Evolutionary conservation across 2,329 filamentous ascomycete species (phyloP).

Genomic region (Fusarium staphyleae): DNA sequence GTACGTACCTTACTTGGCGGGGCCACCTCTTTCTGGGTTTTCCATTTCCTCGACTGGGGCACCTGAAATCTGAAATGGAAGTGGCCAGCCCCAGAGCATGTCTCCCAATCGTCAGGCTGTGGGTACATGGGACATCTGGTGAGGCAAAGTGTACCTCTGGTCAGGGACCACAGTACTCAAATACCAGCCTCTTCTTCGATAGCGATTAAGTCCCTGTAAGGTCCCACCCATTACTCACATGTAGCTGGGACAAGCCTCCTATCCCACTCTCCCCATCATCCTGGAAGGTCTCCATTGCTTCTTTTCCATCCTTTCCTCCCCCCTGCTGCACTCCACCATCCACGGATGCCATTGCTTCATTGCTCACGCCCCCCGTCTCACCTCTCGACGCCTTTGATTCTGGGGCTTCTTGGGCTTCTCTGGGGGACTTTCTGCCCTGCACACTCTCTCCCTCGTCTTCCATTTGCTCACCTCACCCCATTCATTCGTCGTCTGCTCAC

Average conservation of each 20-base stretch:
- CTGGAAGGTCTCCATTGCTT: conserved; percentile 33
- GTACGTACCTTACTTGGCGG: conserved; percentile 33
- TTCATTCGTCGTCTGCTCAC: conserved; percentile 29
- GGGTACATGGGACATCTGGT: conserved; percentile 13
- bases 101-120: conserved; percentile 5
- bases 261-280: conserved; percentile 10
- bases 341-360: conserved; percentile 28
- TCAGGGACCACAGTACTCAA: conserved; percentile 3
- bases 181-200: conserved; percentile 6
- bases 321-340: conserved; percentile 28
- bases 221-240: conserved; percentile 12
- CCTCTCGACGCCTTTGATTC: conserved; percentile 24
- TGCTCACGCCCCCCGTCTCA: conserved; percentile 31
- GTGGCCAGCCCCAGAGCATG: conserved; percentile 19
- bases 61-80: conserved; percentile 28
- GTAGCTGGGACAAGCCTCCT: conserved; percentile 21
- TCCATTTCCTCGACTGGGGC: conserved; percentile 31
- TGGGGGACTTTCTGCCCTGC: conserved; percentile 16
- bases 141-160: conserved; percentile 2
- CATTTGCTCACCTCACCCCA: conserved; percentile 33
- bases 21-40: conserved; percentile 16
- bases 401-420: conserved; percentile 24
- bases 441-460: conserved; percentile 14
- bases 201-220: conserved; percentile 12
- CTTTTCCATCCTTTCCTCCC: conserved; percentile 33